Conservation (phyloP, 257 asterid genomes). For the Haberlea rhodopensis region DNA sequence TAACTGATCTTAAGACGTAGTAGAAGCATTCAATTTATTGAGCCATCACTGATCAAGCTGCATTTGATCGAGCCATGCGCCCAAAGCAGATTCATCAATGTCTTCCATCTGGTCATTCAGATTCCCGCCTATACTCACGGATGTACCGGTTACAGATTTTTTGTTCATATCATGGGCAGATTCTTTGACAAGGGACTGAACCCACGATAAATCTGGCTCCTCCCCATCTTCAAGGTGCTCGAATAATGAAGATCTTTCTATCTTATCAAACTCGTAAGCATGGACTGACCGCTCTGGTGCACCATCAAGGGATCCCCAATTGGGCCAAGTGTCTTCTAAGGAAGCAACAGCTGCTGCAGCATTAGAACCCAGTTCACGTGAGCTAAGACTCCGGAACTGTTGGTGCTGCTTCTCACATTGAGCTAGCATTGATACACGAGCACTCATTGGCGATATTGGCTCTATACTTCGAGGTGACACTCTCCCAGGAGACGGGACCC, state of each 20-base stretch:
- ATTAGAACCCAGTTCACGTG: slow-evolving; percentile 62
- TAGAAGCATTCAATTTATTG: slow-evolving; percentile 37
- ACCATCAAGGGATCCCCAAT: slow-evolving; percentile 60
- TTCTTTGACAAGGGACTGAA: slow-evolving; percentile 79
- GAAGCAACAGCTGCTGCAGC: slow-evolving; percentile 51
- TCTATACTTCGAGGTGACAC: slow-evolving; percentile 72
- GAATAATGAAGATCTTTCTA: slow-evolving; percentile 55
- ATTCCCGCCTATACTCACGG: slow-evolving; percentile 34
- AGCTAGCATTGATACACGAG: slow-evolving; percentile 59
- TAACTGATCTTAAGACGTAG: slow-evolving; percentile 29
- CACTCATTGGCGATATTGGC: slow-evolving; percentile 69
- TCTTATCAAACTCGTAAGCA: slow-evolving; percentile 44
- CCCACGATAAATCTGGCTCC: slow-evolving; percentile 93
- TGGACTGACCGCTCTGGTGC: slow-evolving; percentile 55
- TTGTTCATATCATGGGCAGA: slow-evolving; percentile 59
- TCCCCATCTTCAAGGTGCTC: slow-evolving; percentile 55
- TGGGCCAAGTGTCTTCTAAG: slow-evolving; percentile 49
- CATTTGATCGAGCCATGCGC: slow-evolving; percentile 72
- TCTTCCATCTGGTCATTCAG: slow-evolving; percentile 40
- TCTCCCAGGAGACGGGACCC: slow-evolving; percentile 56
- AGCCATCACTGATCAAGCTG: slow-evolving; percentile 72
- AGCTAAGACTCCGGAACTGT: slow-evolving; percentile 70
- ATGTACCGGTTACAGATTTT: slow-evolving; percentile 31
- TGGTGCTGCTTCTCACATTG: slow-evolving; percentile 58
- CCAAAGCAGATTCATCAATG: slow-evolving; percentile 50